Conservation (phyloP, 768 basidiomycete genomes). For the Leccinum longicurvipes region DNA sequence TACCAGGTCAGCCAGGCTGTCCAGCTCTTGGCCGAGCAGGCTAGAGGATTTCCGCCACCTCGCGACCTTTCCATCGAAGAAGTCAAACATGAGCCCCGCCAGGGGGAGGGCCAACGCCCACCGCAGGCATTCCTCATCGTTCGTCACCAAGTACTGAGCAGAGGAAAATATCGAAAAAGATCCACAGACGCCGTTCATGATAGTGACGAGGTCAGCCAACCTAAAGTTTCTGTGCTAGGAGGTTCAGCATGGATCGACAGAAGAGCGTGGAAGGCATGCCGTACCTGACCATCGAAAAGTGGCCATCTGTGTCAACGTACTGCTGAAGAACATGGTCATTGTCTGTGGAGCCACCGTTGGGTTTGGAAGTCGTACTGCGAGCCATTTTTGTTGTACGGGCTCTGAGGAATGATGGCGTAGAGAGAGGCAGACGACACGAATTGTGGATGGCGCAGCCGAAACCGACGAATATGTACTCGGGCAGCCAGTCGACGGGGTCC, state of each 20-base stretch:
- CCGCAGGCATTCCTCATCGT: conserved; percentile 78
- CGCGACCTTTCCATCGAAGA: conserved; percentile 96
- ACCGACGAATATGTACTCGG: conserved; percentile 4
- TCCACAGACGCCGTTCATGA: conserved; percentile 99
- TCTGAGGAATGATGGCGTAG: background rate
- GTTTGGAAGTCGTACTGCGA: conserved; percentile 29
- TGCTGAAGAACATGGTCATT: conserved; percentile 57
- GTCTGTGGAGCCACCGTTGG: conserved; percentile 16
- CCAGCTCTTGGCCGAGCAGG: conserved; percentile 95
- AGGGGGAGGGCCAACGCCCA: conserved; percentile 85
- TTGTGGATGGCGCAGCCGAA: conserved; percentile 14
- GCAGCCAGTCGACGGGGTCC: conserved; percentile 14
- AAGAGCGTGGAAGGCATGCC: conserved; percentile 4
- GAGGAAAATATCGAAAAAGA: conserved; percentile 93
- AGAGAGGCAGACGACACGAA: conserved; percentile 31
- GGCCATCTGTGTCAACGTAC: conserved; percentile 87
- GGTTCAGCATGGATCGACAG: conserved; percentile 17
- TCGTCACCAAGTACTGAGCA: conserved; percentile 79
- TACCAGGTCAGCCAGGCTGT: conserved; percentile 94
- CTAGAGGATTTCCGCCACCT: conserved; percentile 95
- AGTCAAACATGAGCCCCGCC: conserved; percentile 96
- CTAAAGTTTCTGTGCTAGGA: conserved; percentile 78
- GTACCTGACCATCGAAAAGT: conserved; percentile 96
- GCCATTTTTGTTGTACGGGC: conserved; percentile 16
- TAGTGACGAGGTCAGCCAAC: conserved; percentile 95